These are phyloP conservation scores for Macrophomina phaseolina DNA, from an alignment of 2,329 filamentous ascomycete species.

Conservation along the genomic window DNA sequence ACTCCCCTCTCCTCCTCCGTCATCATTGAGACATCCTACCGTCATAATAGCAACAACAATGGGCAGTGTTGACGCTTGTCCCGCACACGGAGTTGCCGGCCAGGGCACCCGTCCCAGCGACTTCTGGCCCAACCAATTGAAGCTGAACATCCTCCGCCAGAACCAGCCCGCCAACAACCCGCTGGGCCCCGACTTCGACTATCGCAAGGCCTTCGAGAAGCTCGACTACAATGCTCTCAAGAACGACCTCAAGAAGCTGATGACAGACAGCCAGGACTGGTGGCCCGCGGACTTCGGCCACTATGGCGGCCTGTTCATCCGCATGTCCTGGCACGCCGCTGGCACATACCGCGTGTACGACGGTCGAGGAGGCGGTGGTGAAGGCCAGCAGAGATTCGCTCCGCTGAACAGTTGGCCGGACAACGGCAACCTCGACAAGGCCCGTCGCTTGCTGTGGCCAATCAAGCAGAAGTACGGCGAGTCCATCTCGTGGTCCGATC, in stretches of 20 bases:
- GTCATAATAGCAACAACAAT: background rate
- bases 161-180: conserved; percentile 69
- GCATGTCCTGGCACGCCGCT: conserved; percentile 81
- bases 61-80: conserved; percentile 16
- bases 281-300: conserved; percentile 84
- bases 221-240: conserved; percentile 74
- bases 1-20: background rate
- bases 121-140: conserved; percentile 76
- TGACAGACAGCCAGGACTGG: conserved; percentile 81
- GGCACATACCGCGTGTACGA: conserved; percentile 79
- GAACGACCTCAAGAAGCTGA: conserved; percentile 72
- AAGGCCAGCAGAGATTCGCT: conserved; percentile 79
- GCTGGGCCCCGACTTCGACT: conserved; percentile 70
- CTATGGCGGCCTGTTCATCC: conserved; percentile 80
- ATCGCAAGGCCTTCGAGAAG: conserved; percentile 72
- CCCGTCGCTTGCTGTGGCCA: conserved; percentile 77
- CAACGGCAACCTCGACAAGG: conserved; percentile 80
- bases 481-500: conserved; percentile 82
- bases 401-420: conserved; percentile 84
- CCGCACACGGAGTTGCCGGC: conserved; percentile 47
- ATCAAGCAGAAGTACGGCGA: conserved; percentile 85
- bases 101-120: conserved; percentile 71
- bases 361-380: conserved; percentile 75
- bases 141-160: conserved; percentile 75
- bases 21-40: background rate